phyloP scores from a whole-genome alignment of 2,329 filamentous ascomycete species.

The Colletotrichum sp. region DNA sequence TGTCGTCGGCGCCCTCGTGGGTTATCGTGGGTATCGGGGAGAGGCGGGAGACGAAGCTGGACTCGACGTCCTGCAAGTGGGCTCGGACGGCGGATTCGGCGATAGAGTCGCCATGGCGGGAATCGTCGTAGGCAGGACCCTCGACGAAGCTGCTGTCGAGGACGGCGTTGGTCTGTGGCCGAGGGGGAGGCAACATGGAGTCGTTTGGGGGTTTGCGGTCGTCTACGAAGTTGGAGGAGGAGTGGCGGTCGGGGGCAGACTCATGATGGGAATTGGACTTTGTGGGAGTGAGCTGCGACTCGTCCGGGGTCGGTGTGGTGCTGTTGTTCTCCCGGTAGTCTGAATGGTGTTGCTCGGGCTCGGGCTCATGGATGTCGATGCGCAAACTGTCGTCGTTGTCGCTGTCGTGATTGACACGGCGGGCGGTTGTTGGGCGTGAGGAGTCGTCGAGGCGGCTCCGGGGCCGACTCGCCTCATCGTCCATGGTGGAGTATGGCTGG shows the following conservation, averaged over 20 bases:
- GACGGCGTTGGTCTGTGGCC: constrained; percentile 7
- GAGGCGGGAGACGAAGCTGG: constrained; percentile 64
- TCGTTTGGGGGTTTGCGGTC: constrained; percentile 1
- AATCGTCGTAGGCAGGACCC: constrained; percentile 39
- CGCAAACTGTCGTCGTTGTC: constrained; percentile 15
- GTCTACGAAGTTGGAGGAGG: not conserved
- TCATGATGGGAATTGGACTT: not conserved
- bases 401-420: constrained; percentile 14
- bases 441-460: constrained; percentile 23
- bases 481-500: constrained; percentile 34
- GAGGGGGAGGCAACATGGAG: constrained; percentile 25
- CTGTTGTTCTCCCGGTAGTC: not conserved
- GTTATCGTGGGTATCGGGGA: constrained; percentile 59
- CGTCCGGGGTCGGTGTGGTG: not conserved
- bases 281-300: constrained; percentile 11
- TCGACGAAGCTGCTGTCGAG: constrained; percentile 49
- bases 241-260: not conserved
- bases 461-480: constrained; percentile 32
- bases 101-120: constrained; percentile 50
- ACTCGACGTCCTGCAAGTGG: constrained; percentile 68
- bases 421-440: constrained; percentile 26
- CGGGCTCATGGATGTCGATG: constrained; percentile 13
- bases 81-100: constrained; percentile 58
- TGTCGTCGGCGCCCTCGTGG: constrained; percentile 59
- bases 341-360: not conserved